Conservation (phyloP, 768 basidiomycete species). For the Gymnopilus dilepis region DNA sequence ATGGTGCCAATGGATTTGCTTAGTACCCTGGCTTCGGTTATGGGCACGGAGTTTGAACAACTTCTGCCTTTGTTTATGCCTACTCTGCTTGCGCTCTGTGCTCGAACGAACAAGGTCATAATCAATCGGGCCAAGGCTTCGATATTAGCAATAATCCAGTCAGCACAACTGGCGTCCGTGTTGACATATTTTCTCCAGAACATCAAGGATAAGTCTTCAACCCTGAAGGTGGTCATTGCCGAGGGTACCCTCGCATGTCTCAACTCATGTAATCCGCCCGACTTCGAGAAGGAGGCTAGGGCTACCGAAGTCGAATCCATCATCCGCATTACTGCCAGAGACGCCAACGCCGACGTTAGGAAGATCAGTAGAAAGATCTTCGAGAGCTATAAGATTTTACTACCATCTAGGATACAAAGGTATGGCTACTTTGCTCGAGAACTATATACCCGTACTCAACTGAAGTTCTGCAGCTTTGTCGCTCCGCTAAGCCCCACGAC, state of each 20-base stretch:
- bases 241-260: constrained; percentile 71
- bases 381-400: constrained; percentile 72
- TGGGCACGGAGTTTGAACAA: constrained; percentile 69
- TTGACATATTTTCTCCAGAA: constrained; percentile 63
- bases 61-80: constrained; percentile 73
- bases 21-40: constrained; percentile 51
- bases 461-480: constrained; percentile 57
- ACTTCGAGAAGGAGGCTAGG: constrained; percentile 71
- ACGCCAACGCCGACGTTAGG: constrained; percentile 78
- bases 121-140: constrained; percentile 66
- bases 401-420: constrained; percentile 73
- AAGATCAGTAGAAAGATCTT: constrained; percentile 73
- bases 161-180: constrained; percentile 69
- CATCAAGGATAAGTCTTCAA: constrained; percentile 70
- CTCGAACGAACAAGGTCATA: constrained; percentile 81
- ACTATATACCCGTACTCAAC: not conserved
- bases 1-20: constrained; percentile 69
- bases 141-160: constrained; percentile 64
- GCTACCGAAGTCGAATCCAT: constrained; percentile 72
- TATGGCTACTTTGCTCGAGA: constrained; percentile 31
- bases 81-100: constrained; percentile 66
- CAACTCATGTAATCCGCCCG: constrained; percentile 80
- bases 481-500: constrained; percentile 76
- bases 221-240: constrained; percentile 65
- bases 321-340: constrained; percentile 69